Evolutionary conservation across 2,329 filamentous ascomycete species (phyloP), one percentile per base, ranked within the genome.

Genomic region (Dothideomycetes sp.): DNA sequence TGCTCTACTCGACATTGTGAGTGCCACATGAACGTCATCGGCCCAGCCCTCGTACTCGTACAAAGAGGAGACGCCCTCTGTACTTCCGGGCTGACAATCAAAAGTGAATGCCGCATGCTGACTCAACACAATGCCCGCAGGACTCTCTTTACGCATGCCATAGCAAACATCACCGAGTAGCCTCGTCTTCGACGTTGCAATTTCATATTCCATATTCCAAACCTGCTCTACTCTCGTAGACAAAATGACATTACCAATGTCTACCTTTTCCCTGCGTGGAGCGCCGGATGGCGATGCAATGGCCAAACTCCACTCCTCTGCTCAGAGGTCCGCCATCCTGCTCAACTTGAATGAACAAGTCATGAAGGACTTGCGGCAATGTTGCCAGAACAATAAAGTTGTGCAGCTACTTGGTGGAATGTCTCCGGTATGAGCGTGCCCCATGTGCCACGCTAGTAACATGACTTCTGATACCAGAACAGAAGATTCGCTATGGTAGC

Each of bases 401-500:
- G 44, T 58, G 27, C 53, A 57, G 35, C 50, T 61, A 42, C 38
- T 55, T 36, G 50, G 53, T n/a, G 58, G 58, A 34, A 53, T 41
- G 42, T 47, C 47, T 43, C 55, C 57, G 30, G 56, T 60, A 56
- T 46, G 57, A n/a, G n/a, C n/a, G n/a, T n/a, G n/a, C n/a, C 38
- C 34, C 37, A 30, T 36, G 40, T 17, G 31, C 34, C 30, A 31
- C 16, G 30, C 19, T n/a, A n/a, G n/a, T n/a, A n/a, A n/a, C n/a
- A n/a, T n/a, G 11, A 34, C 37, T 41, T 22, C 40, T 40, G 36
- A 40, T 36, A 37, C 31, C 34, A 37, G 24, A 45, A 50, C 49
- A 73, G 58, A 68, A 69, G 54, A 65, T 80, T 45, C 69, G 71
- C 49, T 72, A 71, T 50, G 74, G 70, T 47, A 68, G 68, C 54